A percentile compares a stretch with the other conserved stretches of the same genome.
Evolutionary conservation across 768 basidiomycete genomes (phyloP).

Genomic region (Leccinellum luteum): DNA sequence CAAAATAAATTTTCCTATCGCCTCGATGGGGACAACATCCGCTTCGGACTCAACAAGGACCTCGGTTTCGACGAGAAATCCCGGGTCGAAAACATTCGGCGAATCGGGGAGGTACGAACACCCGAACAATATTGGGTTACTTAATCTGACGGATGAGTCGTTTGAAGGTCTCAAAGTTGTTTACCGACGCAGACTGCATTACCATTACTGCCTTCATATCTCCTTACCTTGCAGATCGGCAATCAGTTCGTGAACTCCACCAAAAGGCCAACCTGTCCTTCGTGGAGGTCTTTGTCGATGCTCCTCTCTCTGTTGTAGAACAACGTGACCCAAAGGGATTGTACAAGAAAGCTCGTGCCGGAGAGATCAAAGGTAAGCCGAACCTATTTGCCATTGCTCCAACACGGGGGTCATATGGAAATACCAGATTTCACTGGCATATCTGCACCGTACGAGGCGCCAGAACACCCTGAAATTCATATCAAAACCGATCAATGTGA

Average conservation of each 20-base stretch:
- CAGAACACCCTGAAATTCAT: conserved; percentile 83
- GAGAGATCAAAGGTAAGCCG: conserved; percentile 88
- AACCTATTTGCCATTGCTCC: conserved; percentile 8
- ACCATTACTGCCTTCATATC: conserved; percentile 97
- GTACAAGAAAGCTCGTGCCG: conserved; percentile 94
- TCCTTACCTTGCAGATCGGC: conserved; percentile 88
- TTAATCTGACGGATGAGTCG: conserved; percentile 8
- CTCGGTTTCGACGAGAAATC: conserved; percentile 92
- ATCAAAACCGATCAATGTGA: conserved; percentile 82
- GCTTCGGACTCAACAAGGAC: conserved; percentile 96
- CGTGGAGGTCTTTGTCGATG: conserved; percentile 94
- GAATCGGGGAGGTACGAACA: conserved; percentile 83
- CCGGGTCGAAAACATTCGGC: conserved; percentile 91
- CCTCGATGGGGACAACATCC: conserved; percentile 93
- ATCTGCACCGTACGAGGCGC: conserved; percentile 94
- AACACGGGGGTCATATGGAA: conserved; percentile 5
- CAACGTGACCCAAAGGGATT: conserved; percentile 94
- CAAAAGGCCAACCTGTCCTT: conserved; percentile 71
- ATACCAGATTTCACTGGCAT: conserved; percentile 94
- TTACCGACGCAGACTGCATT: conserved; percentile 84
- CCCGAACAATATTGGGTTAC: not conserved
- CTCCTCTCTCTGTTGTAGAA: conserved; percentile 85
- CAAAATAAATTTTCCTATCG: conserved; percentile 84
- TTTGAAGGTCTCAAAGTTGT: conserved; percentile 84
- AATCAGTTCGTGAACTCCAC: conserved; percentile 80